phyloP scores from a whole-genome alignment of 495 filamentous ascomycete genomes.

The Darksidea phi region DNA sequence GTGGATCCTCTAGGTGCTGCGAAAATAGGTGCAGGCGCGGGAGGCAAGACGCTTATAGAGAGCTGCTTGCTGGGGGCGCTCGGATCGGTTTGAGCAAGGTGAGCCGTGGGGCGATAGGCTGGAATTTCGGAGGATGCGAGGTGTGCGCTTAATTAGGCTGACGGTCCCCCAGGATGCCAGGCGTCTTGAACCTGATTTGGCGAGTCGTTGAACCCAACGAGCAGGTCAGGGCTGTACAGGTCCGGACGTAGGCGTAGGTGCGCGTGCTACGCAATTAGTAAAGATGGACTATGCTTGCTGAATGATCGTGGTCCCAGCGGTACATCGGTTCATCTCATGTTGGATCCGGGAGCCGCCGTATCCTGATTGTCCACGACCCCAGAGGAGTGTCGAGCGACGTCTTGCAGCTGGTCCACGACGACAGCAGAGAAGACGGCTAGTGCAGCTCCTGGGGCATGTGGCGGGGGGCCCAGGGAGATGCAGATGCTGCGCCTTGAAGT shows the following conservation, averaged over 20 bases:
- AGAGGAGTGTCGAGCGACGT: neutral
- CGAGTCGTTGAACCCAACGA: constrained; percentile 3
- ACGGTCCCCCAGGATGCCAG: constrained; percentile 21
- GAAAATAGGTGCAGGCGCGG: constrained; percentile 11
- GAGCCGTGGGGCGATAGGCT: constrained; percentile 23
- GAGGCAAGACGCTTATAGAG: constrained; percentile 25
- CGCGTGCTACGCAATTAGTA: neutral
- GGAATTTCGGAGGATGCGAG: constrained; percentile 25
- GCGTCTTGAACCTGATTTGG: too few relatives aligned
- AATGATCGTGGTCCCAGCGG: too few relatives aligned
- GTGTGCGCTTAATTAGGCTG: constrained; percentile 31
- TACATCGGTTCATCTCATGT: constrained; percentile 3
- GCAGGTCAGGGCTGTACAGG: neutral
- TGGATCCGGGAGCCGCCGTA: neutral
- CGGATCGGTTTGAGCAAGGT: constrained; percentile 13
- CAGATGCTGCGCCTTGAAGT: constrained; percentile 5
- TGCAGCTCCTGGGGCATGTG: constrained; percentile 10
- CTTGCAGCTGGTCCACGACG: neutral
- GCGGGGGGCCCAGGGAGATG: constrained; percentile 7
- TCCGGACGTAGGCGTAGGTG: neutral
- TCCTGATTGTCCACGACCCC: constrained; percentile 1
- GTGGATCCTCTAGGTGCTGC: constrained; percentile 13
- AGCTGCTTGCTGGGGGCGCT: constrained; percentile 2
- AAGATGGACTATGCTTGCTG: neutral
- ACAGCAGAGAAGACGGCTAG: neutral